Conservation (phyloP, 768 basidiomycete species). For the Suillus fuscotomentosus region DNA sequence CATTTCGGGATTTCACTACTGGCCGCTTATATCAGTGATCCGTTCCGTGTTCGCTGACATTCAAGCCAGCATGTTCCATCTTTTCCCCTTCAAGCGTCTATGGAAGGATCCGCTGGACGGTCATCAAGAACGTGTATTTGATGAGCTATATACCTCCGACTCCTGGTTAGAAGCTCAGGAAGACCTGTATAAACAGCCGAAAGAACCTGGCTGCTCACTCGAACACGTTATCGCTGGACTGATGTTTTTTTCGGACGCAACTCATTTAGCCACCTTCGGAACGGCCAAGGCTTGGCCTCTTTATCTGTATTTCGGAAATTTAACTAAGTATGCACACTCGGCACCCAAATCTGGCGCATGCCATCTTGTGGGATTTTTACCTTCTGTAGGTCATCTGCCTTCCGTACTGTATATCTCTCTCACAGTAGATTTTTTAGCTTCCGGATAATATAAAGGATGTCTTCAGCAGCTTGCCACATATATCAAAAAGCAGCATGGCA, state of each 20-base stretch:
- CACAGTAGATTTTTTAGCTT: constrained; percentile 9
- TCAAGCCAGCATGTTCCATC: constrained; percentile 15
- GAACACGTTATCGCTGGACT: constrained; percentile 8
- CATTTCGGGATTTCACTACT: constrained; percentile 13
- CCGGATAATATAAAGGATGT: constrained; percentile 14
- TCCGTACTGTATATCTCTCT: not conserved
- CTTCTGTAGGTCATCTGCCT: constrained; percentile 1
- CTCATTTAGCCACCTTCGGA: constrained; percentile 21
- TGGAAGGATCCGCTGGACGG: constrained; percentile 9
- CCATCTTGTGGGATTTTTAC: constrained; percentile 22
- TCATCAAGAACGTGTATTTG: constrained; percentile 8
- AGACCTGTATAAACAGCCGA: constrained; percentile 13
- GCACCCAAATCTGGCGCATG: constrained; percentile 11
- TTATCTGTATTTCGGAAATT: constrained; percentile 12
- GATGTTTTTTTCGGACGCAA: constrained; percentile 25
- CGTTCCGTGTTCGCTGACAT: constrained; percentile 7
- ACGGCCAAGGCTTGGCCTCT: constrained; percentile 14
- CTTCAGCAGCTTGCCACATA: not conserved
- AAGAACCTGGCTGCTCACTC: constrained; percentile 13
- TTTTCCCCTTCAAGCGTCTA: constrained; percentile 21
- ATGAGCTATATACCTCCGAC: constrained; percentile 20
- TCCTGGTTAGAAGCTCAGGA: constrained; percentile 16
- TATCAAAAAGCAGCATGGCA: not conserved
- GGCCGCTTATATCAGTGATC: constrained; percentile 15
- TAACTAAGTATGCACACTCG: constrained; percentile 2